Percentiles rank a stretch among this genome's conserved stretches.
These are phyloP conservation scores for Hypomyces perniciosus DNA, from an alignment of 2,329 filamentous ascomycete genomes.

Conservation along the genomic window DNA sequence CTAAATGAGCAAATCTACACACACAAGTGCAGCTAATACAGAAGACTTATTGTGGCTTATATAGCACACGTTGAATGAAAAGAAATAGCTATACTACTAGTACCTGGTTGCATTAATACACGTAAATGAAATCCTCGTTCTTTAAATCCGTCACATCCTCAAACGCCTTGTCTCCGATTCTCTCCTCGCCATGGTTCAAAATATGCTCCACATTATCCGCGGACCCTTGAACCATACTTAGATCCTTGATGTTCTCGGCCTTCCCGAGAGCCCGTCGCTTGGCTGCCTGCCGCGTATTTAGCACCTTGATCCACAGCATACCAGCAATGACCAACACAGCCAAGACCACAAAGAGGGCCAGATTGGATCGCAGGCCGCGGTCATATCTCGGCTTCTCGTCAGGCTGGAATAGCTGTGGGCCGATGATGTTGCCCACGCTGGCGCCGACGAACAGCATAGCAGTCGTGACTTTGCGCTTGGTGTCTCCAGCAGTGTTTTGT, in stretches of 20 bases:
- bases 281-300: constrained; percentile 44
- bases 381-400: constrained; percentile 52
- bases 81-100: background rate
- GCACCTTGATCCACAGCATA: constrained; percentile 34
- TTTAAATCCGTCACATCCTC: constrained; percentile 50
- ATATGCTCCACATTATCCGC: constrained; percentile 20
- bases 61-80: constrained; percentile 2
- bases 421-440: constrained; percentile 59
- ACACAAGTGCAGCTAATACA: too few species aligned
- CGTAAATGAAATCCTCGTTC: constrained; percentile 58
- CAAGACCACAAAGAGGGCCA: constrained; percentile 53
- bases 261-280: constrained; percentile 30
- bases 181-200: constrained; percentile 16
- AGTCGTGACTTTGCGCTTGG: constrained; percentile 60
- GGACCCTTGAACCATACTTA: constrained; percentile 40
- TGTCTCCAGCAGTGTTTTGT: constrained; percentile 58
- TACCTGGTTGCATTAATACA: constrained; percentile 29
- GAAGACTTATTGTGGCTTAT: background rate
- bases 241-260: constrained; percentile 47
- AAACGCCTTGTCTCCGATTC: constrained; percentile 35
- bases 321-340: constrained; percentile 37
- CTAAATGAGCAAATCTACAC: too few species aligned
- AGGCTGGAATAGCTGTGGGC: constrained; percentile 53
- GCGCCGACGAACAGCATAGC: constrained; percentile 56
- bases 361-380: constrained; percentile 52